Evolutionary conservation across 257 asterid genomes (phyloP).

Genomic region (Ehretia macrophylla): DNA sequence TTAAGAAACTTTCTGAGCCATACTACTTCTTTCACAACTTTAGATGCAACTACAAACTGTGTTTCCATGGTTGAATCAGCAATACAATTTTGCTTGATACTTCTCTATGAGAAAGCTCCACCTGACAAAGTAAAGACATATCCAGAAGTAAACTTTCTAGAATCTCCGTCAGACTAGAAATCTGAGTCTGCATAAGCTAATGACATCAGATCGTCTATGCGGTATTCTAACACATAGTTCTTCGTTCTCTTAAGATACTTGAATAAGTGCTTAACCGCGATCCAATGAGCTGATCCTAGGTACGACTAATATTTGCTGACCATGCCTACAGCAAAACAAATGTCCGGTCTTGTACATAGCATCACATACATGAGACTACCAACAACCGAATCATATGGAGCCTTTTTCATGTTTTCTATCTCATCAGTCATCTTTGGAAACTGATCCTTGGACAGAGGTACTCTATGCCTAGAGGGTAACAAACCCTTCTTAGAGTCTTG

Average conservation of each 20-base stretch:
- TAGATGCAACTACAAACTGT: background rate
- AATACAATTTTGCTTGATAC: background rate
- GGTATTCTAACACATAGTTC: background rate
- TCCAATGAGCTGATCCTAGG: background rate
- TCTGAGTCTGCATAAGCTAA: background rate
- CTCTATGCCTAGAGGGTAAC: background rate
- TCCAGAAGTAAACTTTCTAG: background rate
- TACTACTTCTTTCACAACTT: background rate
- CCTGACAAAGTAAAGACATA: background rate
- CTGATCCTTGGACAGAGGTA: background rate
- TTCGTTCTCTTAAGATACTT: background rate
- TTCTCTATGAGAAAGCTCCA: background rate
- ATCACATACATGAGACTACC: constrained; percentile 1
- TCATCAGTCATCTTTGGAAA: background rate
- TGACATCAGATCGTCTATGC: background rate
- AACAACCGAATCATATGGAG: constrained; percentile 5
- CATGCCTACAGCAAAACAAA: background rate
- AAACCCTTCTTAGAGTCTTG: background rate
- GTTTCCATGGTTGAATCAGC: background rate
- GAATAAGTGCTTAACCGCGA: background rate
- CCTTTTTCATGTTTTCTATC: background rate
- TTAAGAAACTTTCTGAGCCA: background rate
- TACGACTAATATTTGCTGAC: background rate
- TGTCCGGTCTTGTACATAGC: background rate
- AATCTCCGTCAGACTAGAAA: background rate